These are phyloP conservation scores for Aspergillus ochraceus DNA, from an alignment of 2,329 filamentous ascomycete species.

Conservation along the genomic window DNA sequence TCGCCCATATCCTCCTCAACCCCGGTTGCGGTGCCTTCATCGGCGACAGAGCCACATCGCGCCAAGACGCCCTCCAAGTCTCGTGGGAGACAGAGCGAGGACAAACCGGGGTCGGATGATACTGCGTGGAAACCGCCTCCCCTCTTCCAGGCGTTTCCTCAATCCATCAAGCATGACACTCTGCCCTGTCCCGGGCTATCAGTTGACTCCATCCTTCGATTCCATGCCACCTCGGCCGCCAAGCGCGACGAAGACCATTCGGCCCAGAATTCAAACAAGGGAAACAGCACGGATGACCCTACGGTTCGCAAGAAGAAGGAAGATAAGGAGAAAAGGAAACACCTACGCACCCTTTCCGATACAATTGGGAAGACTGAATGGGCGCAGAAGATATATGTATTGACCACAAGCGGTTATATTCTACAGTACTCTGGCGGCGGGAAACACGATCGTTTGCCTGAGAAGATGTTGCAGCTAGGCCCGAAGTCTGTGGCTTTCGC, in stretches of 20 bases:
- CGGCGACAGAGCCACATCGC: slow-evolving; percentile 18
- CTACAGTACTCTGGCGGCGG: slow-evolving; percentile 48
- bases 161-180: slow-evolving; percentile 73
- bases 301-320: slow-evolving; percentile 33
- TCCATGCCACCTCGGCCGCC: slow-evolving; percentile 38
- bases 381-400: slow-evolving; percentile 47
- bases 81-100: slow-evolving; percentile 23
- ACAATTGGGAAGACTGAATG: slow-evolving; percentile 42
- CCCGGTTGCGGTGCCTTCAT: slow-evolving; percentile 24
- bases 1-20: slow-evolving; percentile 29
- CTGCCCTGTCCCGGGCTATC: slow-evolving; percentile 67
- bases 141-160: slow-evolving; percentile 82
- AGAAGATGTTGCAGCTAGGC: slow-evolving; percentile 48
- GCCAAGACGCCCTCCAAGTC: slow-evolving; percentile 21
- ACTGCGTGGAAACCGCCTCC: slow-evolving; percentile 67
- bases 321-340: slow-evolving; percentile 33
- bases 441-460: slow-evolving; percentile 46
- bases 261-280: slow-evolving; percentile 15
- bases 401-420: slow-evolving; percentile 46
- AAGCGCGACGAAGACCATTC: slow-evolving; percentile 17
- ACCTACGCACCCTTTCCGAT: slow-evolving; percentile 37
- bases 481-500: slow-evolving; percentile 50
- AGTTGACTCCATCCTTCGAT: slow-evolving; percentile 67
- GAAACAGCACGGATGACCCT: slow-evolving; percentile 21
- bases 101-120: slow-evolving; percentile 25